Percentiles rank a stretch among this genome's conserved stretches.
Evolutionary conservation across 2,329 filamentous ascomycete species (phyloP).

Genomic region (Myriosclerotinia curreyana): DNA sequence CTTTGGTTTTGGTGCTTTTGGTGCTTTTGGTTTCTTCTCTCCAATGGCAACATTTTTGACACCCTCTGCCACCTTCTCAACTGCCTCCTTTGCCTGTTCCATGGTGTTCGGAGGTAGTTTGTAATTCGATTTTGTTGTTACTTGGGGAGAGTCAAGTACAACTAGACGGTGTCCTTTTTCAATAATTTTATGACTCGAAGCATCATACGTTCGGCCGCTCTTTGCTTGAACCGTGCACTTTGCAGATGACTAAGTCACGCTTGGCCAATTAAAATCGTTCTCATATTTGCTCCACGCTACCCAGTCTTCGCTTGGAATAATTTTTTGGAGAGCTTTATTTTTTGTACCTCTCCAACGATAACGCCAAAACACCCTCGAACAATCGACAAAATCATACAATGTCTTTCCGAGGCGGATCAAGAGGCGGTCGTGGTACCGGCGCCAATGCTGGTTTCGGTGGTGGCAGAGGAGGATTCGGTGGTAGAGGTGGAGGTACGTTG

Average conservation of each 20-base stretch:
- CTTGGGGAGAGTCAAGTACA: constrained; percentile 9
- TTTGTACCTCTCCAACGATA: constrained; percentile 35
- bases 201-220: constrained; percentile 5
- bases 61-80: constrained; percentile 52
- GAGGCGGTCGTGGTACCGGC: constrained; percentile 48
- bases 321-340: constrained; percentile 25
- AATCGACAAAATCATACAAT: constrained; percentile 30
- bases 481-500: constrained; percentile 44
- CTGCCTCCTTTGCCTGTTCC: constrained; percentile 49
- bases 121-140: constrained; percentile 13
- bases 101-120: constrained; percentile 37
- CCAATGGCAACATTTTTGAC: constrained; percentile 60
- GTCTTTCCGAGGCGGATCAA: constrained; percentile 56
- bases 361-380: constrained; percentile 41
- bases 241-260: not conserved
- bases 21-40: constrained; percentile 40
- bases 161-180: constrained; percentile 11
- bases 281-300: constrained; percentile 15
- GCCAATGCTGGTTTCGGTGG: constrained; percentile 51
- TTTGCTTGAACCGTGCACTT: not conserved
- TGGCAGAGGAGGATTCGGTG: constrained; percentile 49
- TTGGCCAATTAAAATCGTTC: constrained; percentile 18
- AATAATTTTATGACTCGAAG: constrained; percentile 20
- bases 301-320: constrained; percentile 24
- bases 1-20: constrained; percentile 42